Conservation (phyloP, 306 rosid species). For the Trifolium subterraneum region DNA sequence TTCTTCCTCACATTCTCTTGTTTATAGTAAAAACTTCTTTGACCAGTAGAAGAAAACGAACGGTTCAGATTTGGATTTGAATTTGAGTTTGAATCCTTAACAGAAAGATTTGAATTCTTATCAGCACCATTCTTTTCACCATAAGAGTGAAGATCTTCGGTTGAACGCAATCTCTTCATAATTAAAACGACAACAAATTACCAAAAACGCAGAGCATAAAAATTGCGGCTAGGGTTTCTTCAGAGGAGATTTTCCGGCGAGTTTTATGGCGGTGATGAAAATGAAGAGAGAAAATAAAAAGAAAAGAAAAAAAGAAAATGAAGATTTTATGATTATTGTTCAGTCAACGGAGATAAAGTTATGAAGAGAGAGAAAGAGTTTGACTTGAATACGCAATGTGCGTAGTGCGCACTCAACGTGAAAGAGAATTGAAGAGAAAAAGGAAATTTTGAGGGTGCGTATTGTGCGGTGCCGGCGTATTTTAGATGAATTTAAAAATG, state of each 20-base stretch:
- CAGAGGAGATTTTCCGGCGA: not conserved
- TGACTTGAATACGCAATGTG: conserved; percentile 71
- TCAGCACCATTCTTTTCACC: conserved; percentile 12
- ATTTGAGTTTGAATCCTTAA: conserved; percentile 32
- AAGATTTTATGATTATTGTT: not conserved
- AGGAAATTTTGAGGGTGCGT: conserved; percentile 32
- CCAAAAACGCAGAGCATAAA: conserved; percentile 38
- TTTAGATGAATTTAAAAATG: conserved; percentile 39
- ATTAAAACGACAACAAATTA: not conserved
- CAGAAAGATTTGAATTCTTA: not conserved
- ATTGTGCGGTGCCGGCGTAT: conserved; percentile 35
- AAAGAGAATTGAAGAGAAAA: too few species aligned
- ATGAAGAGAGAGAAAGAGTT: conserved; percentile 39
- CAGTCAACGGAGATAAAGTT: conserved; percentile 77
- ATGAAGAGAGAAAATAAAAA: conserved; percentile 15
- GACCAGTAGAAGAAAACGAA: conserved; percentile 70
- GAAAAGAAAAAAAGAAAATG: not conserved
- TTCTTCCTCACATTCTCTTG: conserved; percentile 69
- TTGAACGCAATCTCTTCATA: conserved; percentile 94
- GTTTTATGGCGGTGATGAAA: conserved; percentile 9
- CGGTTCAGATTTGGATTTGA: conserved; percentile 66
- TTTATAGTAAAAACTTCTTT: conserved; percentile 71
- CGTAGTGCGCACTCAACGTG: conserved; percentile 47
- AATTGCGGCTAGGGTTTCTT: conserved; percentile 46
- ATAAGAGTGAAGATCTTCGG: conserved; percentile 79